Percentiles rank a stretch among this genome's conserved stretches.
These are phyloP conservation scores for Geotrichum cucujoidarum DNA, from an alignment of 1,139 yeast genomes.

Conservation along the genomic window DNA sequence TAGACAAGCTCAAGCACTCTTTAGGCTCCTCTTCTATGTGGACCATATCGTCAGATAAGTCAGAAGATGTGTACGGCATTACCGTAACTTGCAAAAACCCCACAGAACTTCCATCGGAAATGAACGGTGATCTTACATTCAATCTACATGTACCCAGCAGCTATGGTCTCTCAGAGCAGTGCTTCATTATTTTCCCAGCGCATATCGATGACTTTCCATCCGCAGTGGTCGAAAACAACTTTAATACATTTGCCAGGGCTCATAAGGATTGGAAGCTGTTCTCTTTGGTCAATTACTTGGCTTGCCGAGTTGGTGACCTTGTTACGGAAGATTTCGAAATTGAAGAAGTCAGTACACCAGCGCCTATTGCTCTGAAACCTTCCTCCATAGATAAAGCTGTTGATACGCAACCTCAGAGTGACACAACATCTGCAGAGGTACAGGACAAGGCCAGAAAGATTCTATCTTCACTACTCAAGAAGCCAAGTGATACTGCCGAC, in stretches of 20 bases:
- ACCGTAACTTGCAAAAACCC: slow-evolving; percentile 1
- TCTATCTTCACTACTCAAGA: slow-evolving; percentile 9
- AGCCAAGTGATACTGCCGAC: not conserved
- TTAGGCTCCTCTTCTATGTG: slow-evolving; percentile 15
- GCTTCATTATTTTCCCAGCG: slow-evolving; percentile 24
- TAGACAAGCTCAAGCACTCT: slow-evolving; percentile 17
- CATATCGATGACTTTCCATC: slow-evolving; percentile 25
- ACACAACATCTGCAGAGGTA: slow-evolving; percentile 21
- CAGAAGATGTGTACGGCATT: slow-evolving; percentile 14
- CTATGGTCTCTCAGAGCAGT: slow-evolving; percentile 26
- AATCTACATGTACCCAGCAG: slow-evolving; percentile 30
- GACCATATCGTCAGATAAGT: slow-evolving; percentile 16
- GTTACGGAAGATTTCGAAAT: slow-evolving; percentile 19
- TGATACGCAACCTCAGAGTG: slow-evolving; percentile 14
- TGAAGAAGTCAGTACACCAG: slow-evolving; percentile 1
- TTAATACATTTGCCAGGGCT: slow-evolving; percentile 30
- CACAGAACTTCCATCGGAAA: slow-evolving; percentile 17
- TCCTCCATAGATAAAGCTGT: not conserved
- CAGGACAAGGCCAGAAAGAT: slow-evolving; percentile 20
- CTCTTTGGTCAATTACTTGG: slow-evolving; percentile 32
- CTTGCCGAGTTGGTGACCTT: slow-evolving; percentile 26
- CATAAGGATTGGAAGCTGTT: slow-evolving; percentile 31
- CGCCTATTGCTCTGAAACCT: slow-evolving; percentile 1
- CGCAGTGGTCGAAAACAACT: slow-evolving; percentile 30
- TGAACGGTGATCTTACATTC: slow-evolving; percentile 21